phyloP scores from a whole-genome alignment of 1,284 basidiomycete genomes.

The Cryptococcus jaspeensis region DNA sequence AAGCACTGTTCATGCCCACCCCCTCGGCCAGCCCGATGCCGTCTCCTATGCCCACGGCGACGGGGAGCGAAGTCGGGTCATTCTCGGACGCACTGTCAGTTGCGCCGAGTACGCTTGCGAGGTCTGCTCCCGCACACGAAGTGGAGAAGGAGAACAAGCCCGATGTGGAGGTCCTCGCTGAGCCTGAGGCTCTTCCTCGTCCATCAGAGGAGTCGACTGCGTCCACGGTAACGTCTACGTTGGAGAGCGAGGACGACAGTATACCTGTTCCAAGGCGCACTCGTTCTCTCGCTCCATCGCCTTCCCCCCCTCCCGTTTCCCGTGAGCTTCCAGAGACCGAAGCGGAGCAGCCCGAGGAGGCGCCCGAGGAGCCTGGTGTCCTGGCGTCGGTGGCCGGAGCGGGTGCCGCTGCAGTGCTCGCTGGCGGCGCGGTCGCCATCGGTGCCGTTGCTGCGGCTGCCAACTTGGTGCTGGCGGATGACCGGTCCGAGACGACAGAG shows the following conservation, averaged over 20 bases:
- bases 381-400: not conserved
- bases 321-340: not conserved
- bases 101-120: not conserved
- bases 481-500: no score
- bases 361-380: not conserved
- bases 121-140: not conserved
- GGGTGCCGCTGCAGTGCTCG: not conserved
- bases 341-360: not conserved
- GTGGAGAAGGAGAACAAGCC: not conserved
- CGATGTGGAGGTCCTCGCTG: not conserved
- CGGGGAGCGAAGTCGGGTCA: not conserved
- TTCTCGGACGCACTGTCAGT: not conserved
- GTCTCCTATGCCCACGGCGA: not conserved
- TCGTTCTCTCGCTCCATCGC: not conserved
- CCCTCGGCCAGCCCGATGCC: not conserved
- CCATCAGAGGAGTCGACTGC: no score
- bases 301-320: not conserved
- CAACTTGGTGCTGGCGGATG: not conserved
- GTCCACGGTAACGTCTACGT: no score
- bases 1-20: conserved; percentile 9
- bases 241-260: not conserved
- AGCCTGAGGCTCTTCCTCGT: not conserved
- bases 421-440: not conserved
- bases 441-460: not conserved
- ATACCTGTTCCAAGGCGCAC: not conserved